phyloP scores from a whole-genome alignment of 2,329 filamentous ascomycete species.

The Xylaria sp. region DNA sequence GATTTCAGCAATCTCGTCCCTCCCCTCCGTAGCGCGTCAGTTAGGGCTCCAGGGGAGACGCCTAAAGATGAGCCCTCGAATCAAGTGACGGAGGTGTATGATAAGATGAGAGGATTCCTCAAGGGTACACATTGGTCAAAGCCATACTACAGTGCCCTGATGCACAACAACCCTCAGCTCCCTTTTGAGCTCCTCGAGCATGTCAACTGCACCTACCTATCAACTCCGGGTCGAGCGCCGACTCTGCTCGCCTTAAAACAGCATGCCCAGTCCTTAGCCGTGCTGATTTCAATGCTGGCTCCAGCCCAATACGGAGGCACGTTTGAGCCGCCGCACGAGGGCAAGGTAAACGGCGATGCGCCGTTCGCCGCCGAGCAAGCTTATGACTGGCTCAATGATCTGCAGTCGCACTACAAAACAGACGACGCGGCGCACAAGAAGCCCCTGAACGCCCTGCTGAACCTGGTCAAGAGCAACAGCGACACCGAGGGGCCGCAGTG shows the following conservation, averaged over 20 bases:
- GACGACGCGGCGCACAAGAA: conserved; percentile 43
- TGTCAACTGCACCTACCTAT: conserved; percentile 55
- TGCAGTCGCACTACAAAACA: conserved; percentile 45
- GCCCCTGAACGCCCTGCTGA: conserved; percentile 43
- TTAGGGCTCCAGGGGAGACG: not conserved
- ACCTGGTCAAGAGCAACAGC: conserved; percentile 40
- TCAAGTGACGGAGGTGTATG: conserved; percentile 24
- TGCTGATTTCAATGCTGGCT: conserved; percentile 46
- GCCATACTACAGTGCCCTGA: conserved; percentile 38
- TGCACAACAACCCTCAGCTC: conserved; percentile 31
- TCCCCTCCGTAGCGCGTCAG: no score
- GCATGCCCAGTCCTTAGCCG: conserved; percentile 52
- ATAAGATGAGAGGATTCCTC: conserved; percentile 34
- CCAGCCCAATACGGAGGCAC: conserved; percentile 34
- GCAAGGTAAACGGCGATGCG: conserved; percentile 12
- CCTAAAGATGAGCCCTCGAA: conserved; percentile 8
- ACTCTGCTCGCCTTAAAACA: conserved; percentile 55
- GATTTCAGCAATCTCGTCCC: no score
- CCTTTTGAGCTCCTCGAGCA: conserved; percentile 38
- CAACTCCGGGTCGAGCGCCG: conserved; percentile 45
- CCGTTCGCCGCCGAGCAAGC: conserved; percentile 42
- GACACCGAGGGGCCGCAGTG: conserved; percentile 39
- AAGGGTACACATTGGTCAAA: conserved; percentile 37
- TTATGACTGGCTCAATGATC: conserved; percentile 53
- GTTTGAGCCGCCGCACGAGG: conserved; percentile 27